These are phyloP conservation scores for Halenospora varia DNA, from an alignment of 495 filamentous ascomycete species.

Conservation along the genomic window DNA sequence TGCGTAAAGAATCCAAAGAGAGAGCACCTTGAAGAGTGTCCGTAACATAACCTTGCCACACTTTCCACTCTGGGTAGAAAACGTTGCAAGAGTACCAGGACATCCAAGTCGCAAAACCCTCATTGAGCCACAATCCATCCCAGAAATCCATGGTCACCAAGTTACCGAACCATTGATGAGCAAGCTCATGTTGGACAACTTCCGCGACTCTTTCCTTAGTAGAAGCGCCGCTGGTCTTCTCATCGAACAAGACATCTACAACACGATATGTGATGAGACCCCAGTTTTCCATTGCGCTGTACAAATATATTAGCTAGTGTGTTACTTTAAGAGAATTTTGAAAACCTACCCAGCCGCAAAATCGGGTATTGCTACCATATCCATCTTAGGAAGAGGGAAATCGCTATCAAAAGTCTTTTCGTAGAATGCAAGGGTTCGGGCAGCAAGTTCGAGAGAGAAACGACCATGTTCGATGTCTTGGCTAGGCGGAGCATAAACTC, in stretches of 20 bases:
- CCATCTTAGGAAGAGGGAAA: slow-evolving; percentile 83
- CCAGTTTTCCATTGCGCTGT: slow-evolving; percentile 95
- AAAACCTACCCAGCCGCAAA: slow-evolving; percentile 49
- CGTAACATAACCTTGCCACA: slow-evolving; percentile 94
- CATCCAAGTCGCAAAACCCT: slow-evolving; percentile 94
- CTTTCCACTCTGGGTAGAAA: slow-evolving; percentile 98
- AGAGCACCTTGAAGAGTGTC: slow-evolving; percentile 87
- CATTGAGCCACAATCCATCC: slow-evolving; percentile 98
- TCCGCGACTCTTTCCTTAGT: slow-evolving; percentile 91
- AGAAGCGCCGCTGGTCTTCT: slow-evolving; percentile 87
- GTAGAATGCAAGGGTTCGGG: slow-evolving; percentile 87
- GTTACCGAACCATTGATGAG: slow-evolving; percentile 99
- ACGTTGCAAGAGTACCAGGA: slow-evolving; percentile 67
- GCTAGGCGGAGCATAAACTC: slow-evolving; percentile 84
- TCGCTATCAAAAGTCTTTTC: slow-evolving; percentile 74
- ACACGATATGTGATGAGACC: slow-evolving; percentile 92
- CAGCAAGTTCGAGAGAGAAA: slow-evolving; percentile 81
- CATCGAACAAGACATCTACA: slow-evolving; percentile 87
- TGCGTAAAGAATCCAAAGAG: slow-evolving; percentile 82
- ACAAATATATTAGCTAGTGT: not conserved
- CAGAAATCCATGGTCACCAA: slow-evolving; percentile 99
- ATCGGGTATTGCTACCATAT: slow-evolving; percentile 96
- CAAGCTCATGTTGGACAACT: slow-evolving; percentile 93
- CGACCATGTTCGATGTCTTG: slow-evolving; percentile 79
- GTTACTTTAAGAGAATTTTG: not conserved